Conservation (phyloP, 2,329 filamentous ascomycete species). For the Trichophyton schoenleinii region DNA sequence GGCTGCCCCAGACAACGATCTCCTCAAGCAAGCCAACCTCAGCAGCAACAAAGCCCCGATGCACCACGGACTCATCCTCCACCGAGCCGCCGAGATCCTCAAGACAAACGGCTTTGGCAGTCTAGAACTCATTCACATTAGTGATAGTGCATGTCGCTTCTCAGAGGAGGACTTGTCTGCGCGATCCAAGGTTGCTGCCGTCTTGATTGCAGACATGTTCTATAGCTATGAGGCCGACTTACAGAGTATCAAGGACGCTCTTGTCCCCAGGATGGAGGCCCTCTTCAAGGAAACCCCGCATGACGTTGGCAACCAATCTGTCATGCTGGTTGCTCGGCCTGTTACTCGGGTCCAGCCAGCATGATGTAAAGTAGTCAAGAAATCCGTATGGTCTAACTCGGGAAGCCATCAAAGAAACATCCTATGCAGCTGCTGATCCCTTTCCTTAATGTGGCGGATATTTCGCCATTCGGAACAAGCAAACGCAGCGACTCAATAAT, state of each 20-base stretch:
- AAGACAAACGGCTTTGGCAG: not conserved
- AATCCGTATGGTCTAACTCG: not conserved
- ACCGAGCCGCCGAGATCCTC: not conserved
- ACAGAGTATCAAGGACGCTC: conserved; percentile 3
- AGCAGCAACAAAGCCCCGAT: not conserved
- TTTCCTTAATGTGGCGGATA: not conserved
- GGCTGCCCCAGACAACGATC: conserved; percentile 7
- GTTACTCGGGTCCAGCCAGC: not conserved
- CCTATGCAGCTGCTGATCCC: not conserved
- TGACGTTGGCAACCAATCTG: not conserved
- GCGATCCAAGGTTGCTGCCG: not conserved
- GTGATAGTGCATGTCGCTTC: not conserved
- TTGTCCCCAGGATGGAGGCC: conserved; percentile 2
- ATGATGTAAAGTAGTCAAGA: not conserved
- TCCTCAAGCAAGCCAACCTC: not conserved
- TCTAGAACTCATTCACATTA: not conserved
- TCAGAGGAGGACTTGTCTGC: not conserved
- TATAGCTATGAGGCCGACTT: not conserved
- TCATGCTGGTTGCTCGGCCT: not conserved
- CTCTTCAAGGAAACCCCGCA: not conserved
- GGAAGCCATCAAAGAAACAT: not conserved
- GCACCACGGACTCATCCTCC: conserved; percentile 5
- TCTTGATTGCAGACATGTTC: conserved; percentile 1
- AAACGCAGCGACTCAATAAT: not conserved
- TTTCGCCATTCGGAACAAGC: not conserved